Conservation (phyloP, 805 yeast species). For the Monosporozyma unispora region DNA sequence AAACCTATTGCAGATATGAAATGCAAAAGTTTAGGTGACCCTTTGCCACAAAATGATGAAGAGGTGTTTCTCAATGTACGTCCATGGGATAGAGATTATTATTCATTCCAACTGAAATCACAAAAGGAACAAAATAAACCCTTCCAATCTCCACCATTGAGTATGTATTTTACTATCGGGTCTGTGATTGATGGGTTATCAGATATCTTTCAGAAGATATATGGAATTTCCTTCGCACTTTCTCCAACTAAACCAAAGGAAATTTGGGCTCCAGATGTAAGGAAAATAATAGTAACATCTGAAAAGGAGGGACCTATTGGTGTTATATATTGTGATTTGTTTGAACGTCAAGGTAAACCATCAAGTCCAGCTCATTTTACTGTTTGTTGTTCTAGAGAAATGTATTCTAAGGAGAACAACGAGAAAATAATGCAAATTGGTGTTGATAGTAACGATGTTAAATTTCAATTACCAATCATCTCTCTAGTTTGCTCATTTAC, state of each 20-base stretch:
- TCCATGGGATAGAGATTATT: slow-evolving; percentile 92
- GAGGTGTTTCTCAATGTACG: slow-evolving; percentile 42
- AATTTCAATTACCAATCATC: slow-evolving; percentile 79
- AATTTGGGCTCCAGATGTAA: slow-evolving; percentile 81
- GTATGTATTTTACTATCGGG: slow-evolving; percentile 73
- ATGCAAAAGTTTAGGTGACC: slow-evolving; percentile 15
- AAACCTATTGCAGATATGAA: slow-evolving; percentile 36
- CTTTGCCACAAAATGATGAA: slow-evolving; percentile 20
- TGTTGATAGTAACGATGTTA: slow-evolving; percentile 33
- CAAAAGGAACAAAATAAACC: background rate
- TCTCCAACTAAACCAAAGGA: slow-evolving; percentile 59
- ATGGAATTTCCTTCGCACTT: slow-evolving; percentile 70
- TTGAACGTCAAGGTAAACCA: slow-evolving; percentile 65
- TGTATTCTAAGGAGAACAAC: slow-evolving; percentile 47
- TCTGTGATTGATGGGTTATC: slow-evolving; percentile 79
- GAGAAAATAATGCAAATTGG: slow-evolving; percentile 30
- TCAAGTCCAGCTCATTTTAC: slow-evolving; percentile 94
- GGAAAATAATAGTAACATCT: slow-evolving; percentile 68
- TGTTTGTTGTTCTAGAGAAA: slow-evolving; percentile 82
- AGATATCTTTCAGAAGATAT: slow-evolving; percentile 55
- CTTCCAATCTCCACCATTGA: slow-evolving; percentile 34
- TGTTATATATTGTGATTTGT: slow-evolving; percentile 77
- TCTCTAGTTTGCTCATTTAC: slow-evolving; percentile 80
- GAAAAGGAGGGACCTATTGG: slow-evolving; percentile 61
- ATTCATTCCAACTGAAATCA: slow-evolving; percentile 9